Base-by-base conservation (phyloP, 1,284 basidiomycete species). In the Lignosus rhinocerotis region DNA sequence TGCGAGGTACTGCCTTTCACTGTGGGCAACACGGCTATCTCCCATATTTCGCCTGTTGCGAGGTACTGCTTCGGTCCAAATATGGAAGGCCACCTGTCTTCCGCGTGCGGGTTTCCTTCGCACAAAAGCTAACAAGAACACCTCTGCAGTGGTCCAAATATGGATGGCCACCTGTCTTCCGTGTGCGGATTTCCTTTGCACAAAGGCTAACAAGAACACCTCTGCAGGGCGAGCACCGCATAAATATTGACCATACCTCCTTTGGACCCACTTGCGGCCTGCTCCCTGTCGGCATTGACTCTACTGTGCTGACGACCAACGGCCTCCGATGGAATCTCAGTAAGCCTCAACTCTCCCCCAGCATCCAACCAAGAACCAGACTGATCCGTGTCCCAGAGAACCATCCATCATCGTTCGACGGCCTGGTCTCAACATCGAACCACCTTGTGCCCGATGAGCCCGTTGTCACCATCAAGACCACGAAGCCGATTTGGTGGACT, bases 301-400 rank as follows among this genome's bases (percentile, higher is more conserved):
- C 80, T 5, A 90, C 94, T 0, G 75, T 85, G 14, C 78, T 99
- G 19, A 84, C 87, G 1, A 98, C 96, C 0, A 82, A 77, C 7
- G 97, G 97, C 0, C 78, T 98, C 43, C 81, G 87, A 65, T 99
- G 96, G 96, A 91, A 99, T 72, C 72, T 98, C 44, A 80, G 94
- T 93, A 62, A 55, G 84, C 76, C 30, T 12, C 17, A 11, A 16
- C 10, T n/a, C 31, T 45, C 16, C 16, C 30, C 10, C 32, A 5
- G 3, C 12, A 11, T 11, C 9, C 17, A 30, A 16, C 17, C 19
- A 6, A 8, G 19, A 14, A 39, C 12, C 11, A 1, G 9, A 34
- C 14, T 6, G 17, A 3, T n/a, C 16, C 9, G 2, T 34, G 31
- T 32, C 32, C 25, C 66, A 87, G 84, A 75, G 58, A 79, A 87